These are phyloP conservation scores for Trichomonas vaginalis DNA, from an alignment of 208 protist genomes.

Conservation along the genomic window DNA sequence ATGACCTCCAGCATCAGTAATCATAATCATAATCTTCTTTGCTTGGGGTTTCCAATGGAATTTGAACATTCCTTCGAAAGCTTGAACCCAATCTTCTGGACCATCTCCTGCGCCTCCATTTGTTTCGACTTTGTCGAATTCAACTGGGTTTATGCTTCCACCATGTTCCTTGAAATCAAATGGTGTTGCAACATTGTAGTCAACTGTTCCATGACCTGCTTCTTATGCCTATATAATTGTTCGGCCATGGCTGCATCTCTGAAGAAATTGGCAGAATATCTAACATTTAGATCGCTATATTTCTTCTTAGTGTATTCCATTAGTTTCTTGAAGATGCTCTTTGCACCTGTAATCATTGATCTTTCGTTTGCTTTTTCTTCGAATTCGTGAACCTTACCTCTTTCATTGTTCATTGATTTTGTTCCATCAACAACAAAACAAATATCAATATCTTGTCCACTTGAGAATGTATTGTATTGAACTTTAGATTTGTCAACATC, in stretches of 20 bases:
- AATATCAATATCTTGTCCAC: neutral
- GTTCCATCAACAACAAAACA: too few species aligned
- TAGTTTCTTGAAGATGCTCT: too few species aligned
- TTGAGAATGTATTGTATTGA: neutral
- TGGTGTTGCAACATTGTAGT: neutral
- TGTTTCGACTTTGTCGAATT: neutral
- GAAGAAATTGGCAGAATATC: neutral
- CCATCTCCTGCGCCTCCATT: too few species aligned
- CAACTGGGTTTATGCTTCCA: neutral
- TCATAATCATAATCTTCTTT: neutral
- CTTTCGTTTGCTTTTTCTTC: too few species aligned
- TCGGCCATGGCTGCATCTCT: neutral
- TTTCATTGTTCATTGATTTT: neutral
- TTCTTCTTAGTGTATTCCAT: neutral
- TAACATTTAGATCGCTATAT: neutral
- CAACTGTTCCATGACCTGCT: neutral
- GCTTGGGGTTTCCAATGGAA: neutral
- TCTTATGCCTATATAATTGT: neutral
- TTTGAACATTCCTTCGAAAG: neutral
- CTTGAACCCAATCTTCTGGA: neutral
- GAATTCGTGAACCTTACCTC: neutral
- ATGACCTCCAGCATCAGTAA: neutral
- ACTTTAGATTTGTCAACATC: neutral
- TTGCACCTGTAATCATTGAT: too few species aligned
- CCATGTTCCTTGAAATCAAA: neutral